Evolutionary conservation across 2,329 filamentous ascomycete genomes (phyloP).

Genomic region (Aspergillus sp.): DNA sequence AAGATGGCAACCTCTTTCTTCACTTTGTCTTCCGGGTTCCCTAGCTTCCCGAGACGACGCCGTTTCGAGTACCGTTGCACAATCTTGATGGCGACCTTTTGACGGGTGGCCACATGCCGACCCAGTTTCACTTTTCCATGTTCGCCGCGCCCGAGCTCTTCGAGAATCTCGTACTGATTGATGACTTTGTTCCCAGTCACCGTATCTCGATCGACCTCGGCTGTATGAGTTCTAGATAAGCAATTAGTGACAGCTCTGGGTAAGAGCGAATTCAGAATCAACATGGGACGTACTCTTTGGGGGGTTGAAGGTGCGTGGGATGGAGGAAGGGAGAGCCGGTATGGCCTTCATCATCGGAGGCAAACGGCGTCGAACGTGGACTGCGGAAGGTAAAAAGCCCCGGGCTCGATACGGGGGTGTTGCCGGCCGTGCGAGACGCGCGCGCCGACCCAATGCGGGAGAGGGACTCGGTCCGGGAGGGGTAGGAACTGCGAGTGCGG

Average conservation of each 20-base stretch:
- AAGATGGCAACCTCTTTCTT: constrained; percentile 97
- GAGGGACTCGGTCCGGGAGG: constrained; percentile 31
- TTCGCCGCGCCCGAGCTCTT: constrained; percentile 91
- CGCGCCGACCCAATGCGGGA: constrained; percentile 22
- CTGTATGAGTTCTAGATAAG: constrained; percentile 71
- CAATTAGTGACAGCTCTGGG: constrained; percentile 5
- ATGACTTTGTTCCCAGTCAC: constrained; percentile 92
- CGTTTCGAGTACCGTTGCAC: constrained; percentile 94
- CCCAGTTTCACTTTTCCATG: constrained; percentile 98
- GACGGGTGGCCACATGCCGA: constrained; percentile 69
- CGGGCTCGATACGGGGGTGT: constrained; percentile 47
- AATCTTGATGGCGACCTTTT: constrained; percentile 95
- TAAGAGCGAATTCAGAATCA: neutral
- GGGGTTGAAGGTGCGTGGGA: constrained; percentile 68
- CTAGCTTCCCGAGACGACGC: constrained; percentile 74
- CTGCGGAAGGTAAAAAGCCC: constrained; percentile 43
- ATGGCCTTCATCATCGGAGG: constrained; percentile 35
- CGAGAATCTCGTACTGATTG: constrained; percentile 96
- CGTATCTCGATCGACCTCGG: constrained; percentile 82
- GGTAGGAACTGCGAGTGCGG: constrained; percentile 44
- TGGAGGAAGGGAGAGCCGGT: constrained; percentile 63
- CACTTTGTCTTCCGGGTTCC: constrained; percentile 68
- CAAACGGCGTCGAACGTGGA: constrained; percentile 31
- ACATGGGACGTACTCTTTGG: constrained; percentile 64
- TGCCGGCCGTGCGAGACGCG: constrained; percentile 42